Conservation (phyloP, 768 basidiomycete genomes). For the Rhizopogon rudus region DNA sequence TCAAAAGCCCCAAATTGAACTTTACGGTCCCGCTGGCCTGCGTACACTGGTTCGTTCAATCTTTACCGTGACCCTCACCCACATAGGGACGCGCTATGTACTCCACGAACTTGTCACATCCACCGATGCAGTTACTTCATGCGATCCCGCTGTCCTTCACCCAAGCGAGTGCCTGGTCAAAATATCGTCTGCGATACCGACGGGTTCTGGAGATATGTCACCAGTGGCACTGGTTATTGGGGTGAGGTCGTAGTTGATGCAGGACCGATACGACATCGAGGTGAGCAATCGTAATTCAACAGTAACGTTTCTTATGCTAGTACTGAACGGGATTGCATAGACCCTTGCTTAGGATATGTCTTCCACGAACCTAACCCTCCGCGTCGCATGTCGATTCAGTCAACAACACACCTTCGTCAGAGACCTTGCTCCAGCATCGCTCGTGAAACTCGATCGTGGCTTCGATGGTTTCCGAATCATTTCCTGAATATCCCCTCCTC, state of each 20-base stretch:
- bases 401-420: too few species aligned
- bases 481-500: too few species aligned
- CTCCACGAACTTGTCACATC: constrained; percentile 73
- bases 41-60: constrained; percentile 69
- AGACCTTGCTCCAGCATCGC: too few species aligned
- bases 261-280: constrained; percentile 72
- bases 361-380: constrained; percentile 51
- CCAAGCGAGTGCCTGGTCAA: constrained; percentile 55
- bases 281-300: constrained; percentile 31
- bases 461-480: too few species aligned
- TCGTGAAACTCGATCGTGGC: too few species aligned
- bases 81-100: constrained; percentile 55
- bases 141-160: constrained; percentile 47
- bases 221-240: constrained; percentile 30
- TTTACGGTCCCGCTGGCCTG: constrained; percentile 78
- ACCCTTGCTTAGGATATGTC: constrained; percentile 72
- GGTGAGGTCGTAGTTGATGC: constrained; percentile 59
- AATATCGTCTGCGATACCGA: constrained; percentile 51
- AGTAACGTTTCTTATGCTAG: not conserved
- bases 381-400: constrained; percentile 32
- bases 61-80: constrained; percentile 62
- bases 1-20: constrained; percentile 49
- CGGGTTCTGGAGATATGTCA: constrained; percentile 64
- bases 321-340: constrained; percentile 29
- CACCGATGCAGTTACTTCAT: constrained; percentile 50